These are phyloP conservation scores for Aphanomyces invadans DNA, from an alignment of 352 stramenopile genomes.

Conservation along the genomic window DNA sequence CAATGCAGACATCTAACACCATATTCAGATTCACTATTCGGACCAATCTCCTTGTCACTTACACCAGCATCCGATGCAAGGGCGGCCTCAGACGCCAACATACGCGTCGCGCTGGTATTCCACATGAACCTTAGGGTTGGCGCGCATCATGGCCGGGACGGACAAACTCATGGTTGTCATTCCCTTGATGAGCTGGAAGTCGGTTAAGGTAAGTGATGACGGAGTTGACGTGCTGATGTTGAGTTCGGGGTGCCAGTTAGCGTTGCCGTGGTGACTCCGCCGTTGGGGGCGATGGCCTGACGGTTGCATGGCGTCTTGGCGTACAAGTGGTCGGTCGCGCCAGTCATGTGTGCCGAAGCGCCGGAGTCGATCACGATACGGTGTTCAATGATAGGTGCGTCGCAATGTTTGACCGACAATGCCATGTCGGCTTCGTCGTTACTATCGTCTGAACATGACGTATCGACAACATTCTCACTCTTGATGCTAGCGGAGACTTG, in stretches of 20 bases:
- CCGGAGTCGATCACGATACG: slow-evolving; percentile 7
- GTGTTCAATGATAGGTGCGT: neutral
- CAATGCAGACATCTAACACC: too few relatives aligned
- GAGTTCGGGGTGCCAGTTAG: slow-evolving; percentile 6
- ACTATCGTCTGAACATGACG: too few relatives aligned
- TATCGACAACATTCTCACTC: too few relatives aligned
- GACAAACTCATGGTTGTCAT: neutral
- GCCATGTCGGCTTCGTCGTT: too few relatives aligned
- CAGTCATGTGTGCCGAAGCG: slow-evolving; percentile 8
- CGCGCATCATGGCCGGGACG: neutral
- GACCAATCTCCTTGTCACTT: too few relatives aligned
- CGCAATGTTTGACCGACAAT: too few relatives aligned
- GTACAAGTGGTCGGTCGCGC: neutral
- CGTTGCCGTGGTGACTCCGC: neutral
- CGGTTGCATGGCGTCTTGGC: neutral
- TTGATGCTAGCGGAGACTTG: too few relatives aligned
- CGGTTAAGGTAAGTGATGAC: neutral
- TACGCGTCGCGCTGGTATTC: slow-evolving; percentile 13
- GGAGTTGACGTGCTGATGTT: neutral
- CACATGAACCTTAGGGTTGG: neutral
- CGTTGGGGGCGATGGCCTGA: slow-evolving; percentile 1
- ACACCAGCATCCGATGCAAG: too few relatives aligned
- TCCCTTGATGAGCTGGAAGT: neutral
- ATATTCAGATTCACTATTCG: too few relatives aligned
- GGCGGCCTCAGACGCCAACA: too few relatives aligned